Base-by-base conservation (phyloP, 768 basidiomycete species). In the Ramaria rubella region DNA sequence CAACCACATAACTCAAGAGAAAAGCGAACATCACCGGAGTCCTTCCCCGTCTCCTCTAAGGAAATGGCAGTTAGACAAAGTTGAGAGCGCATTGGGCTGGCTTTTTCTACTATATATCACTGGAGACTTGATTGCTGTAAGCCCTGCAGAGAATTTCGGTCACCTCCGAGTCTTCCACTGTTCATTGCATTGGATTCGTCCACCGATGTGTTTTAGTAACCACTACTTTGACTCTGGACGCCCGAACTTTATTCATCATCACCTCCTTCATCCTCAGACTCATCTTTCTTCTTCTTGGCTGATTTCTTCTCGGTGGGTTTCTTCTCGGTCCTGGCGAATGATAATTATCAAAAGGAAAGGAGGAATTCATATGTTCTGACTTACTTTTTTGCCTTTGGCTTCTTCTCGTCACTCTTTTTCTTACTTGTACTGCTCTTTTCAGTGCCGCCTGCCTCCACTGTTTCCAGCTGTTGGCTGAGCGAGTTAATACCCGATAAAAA, bases 221-320 rank as follows among this genome's bases (percentile, higher is more conserved):
- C 15, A 40, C 8, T 42, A 21, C 17, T 19, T 2, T 42, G 40
- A 42, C n/a, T 9, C 40, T 42, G 40, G 2, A 14, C 40, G 17
- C 5, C 17, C 17, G n/a, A 42, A 42, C 23, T 48, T 48, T n/a
- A 48, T 15, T 48, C 46, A 48, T 48, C 21, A 24, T 48, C 46
- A 30, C 46, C 27, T 12, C 4, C 52, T 54, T 54, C 43, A 26
- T 56, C 42, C 14, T 56, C 54, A 14, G 42, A 31, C 21, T 55
- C 55, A 19, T 31, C 33, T 49, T 56, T 40, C n/a, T 34, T 40
- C 19, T 56, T 56, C 36, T 53, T 53, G n/a, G n/a, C n/a, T n/a
- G n/a, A n/a, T n/a, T n/a, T n/a, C 55, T 56, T 56, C 30, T 56
- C 33, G 27, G 55, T 14, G n/a, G 55, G 43, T 48, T 56, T 56